phyloP scores from a whole-genome alignment of 768 basidiomycete genomes.

The Tylopilus sp. region DNA sequence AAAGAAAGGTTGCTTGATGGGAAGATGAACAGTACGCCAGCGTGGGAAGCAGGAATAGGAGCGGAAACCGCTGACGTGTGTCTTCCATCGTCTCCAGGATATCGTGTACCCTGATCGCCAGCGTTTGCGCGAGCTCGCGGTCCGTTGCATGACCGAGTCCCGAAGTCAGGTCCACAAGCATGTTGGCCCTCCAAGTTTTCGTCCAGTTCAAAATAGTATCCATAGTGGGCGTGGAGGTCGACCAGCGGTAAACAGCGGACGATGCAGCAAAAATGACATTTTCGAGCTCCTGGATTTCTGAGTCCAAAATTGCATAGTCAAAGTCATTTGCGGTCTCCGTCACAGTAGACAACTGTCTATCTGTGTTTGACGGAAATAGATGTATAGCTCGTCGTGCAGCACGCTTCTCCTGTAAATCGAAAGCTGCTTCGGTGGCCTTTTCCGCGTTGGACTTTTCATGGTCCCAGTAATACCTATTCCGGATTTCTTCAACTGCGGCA shows the following conservation, averaged over 20 bases:
- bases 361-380: neutral
- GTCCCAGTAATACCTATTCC: neutral
- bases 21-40: constrained; percentile 21
- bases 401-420: neutral
- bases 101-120: neutral
- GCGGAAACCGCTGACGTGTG: neutral
- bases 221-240: neutral
- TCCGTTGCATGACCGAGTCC: neutral
- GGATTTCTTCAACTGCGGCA: neutral
- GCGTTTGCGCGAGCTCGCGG: neutral
- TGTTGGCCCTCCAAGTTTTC: neutral
- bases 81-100: neutral
- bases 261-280: neutral
- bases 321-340: no score
- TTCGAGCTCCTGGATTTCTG: neutral
- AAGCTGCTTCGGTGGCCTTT: no score
- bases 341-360: no score
- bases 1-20: constrained; percentile 11
- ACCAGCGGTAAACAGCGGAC: neutral
- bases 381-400: neutral
- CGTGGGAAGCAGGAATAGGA: neutral
- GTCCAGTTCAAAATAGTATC: neutral
- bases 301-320: neutral
- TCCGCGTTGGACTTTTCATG: neutral
- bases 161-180: no score